phyloP scores from a whole-genome alignment of 2,329 filamentous ascomycete species.

The Nemania bipapillata region DNA sequence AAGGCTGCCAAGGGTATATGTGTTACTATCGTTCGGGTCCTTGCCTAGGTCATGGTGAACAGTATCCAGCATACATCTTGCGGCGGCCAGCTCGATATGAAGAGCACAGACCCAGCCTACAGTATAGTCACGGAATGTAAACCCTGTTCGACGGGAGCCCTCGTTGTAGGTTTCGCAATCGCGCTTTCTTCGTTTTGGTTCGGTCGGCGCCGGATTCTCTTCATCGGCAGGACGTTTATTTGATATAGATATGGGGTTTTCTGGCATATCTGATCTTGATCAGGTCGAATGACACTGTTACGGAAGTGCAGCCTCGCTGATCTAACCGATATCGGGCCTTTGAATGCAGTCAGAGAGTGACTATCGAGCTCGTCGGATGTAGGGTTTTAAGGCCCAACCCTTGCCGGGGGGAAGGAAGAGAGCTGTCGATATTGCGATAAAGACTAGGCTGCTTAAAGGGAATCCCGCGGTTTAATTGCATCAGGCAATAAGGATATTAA shows the following conservation, averaged over 20 bases:
- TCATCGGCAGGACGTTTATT: constrained; percentile 15
- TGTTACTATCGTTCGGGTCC: constrained; percentile 36
- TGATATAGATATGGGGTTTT: not conserved
- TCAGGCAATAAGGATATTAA: too few relatives aligned
- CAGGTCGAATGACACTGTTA: not conserved
- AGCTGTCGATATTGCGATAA: too few relatives aligned
- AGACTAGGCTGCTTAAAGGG: too few relatives aligned
- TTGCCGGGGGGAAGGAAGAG: too few relatives aligned
- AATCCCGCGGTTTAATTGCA: too few relatives aligned
- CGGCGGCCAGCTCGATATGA: constrained; percentile 48
- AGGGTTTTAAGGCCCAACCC: too few relatives aligned
- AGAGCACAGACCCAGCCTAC: constrained; percentile 53
- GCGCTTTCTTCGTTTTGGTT: constrained; percentile 23
- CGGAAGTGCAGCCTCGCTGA: too few relatives aligned
- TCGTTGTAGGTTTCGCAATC: constrained; percentile 3
- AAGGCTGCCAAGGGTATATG: constrained; percentile 42
- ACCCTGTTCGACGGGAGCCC: not conserved
- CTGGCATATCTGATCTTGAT: not conserved
- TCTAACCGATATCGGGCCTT: too few relatives aligned
- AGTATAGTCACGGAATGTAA: constrained; percentile 42
- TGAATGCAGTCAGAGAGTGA: too few relatives aligned
- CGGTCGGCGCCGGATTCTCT: not conserved
- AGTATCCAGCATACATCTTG: constrained; percentile 49
- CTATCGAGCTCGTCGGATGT: too few relatives aligned
- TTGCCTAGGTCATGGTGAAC: constrained; percentile 38